Percentiles rank a stretch among this genome's conserved stretches.
Evolutionary conservation across 2,329 filamentous ascomycete genomes (phyloP).

Genomic region (Fusarium graminum): DNA sequence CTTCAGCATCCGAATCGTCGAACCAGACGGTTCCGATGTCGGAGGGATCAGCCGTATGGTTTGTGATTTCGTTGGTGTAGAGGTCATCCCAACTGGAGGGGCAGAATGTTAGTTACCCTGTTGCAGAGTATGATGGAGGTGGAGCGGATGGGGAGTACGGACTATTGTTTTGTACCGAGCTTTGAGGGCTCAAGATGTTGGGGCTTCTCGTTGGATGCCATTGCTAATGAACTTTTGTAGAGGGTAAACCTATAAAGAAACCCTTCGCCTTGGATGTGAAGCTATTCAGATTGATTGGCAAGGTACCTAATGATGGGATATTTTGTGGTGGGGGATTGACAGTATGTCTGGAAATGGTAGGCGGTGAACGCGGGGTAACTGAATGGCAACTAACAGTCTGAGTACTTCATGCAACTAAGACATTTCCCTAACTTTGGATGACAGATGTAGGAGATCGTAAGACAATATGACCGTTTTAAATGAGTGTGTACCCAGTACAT

Average conservation of each 20-base stretch:
- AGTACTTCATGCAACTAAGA: not conserved
- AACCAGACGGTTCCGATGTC: slow-evolving; percentile 97
- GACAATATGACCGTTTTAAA: not conserved
- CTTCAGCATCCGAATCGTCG: slow-evolving; percentile 89
- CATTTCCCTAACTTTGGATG: not conserved
- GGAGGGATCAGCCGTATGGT: slow-evolving; percentile 77
- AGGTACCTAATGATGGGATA: slow-evolving; percentile 9
- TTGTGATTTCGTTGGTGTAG: slow-evolving; percentile 77
- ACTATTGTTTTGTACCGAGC: slow-evolving; percentile 94
- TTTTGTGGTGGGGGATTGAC: slow-evolving; percentile 44
- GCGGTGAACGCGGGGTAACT: slow-evolving; percentile 43
- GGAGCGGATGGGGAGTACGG: slow-evolving; percentile 52
- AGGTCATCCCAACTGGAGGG: slow-evolving; percentile 77
- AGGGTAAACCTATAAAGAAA: not conserved
- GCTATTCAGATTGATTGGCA: slow-evolving; percentile 21
- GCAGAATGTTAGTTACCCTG: slow-evolving; percentile 25
- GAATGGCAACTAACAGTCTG: not conserved
- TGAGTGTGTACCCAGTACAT: not conserved
- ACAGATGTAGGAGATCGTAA: not conserved
- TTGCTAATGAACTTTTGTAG: slow-evolving; percentile 3
- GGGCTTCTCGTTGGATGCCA: slow-evolving; percentile 59
- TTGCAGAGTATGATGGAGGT: slow-evolving; percentile 1
- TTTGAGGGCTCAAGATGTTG: slow-evolving; percentile 78
- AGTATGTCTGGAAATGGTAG: slow-evolving; percentile 38
- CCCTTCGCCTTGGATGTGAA: slow-evolving; percentile 6